These are phyloP conservation scores for Coniochaeta sp. DNA, from an alignment of 2,329 filamentous ascomycete species.

Conservation along the genomic window DNA sequence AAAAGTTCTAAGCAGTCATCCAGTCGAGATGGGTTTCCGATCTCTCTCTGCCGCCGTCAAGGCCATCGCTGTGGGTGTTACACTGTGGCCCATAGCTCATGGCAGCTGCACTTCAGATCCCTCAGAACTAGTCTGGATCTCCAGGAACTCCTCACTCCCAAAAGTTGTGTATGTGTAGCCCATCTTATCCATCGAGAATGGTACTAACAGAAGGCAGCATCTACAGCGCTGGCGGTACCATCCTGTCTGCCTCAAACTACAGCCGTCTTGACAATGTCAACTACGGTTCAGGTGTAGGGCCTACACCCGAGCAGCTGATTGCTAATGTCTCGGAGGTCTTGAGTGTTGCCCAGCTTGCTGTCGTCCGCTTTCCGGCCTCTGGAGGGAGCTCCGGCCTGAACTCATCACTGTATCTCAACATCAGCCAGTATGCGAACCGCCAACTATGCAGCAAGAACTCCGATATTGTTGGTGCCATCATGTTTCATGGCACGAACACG, in stretches of 20 bases:
- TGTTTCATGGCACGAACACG: constrained; percentile 44
- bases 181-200: no score
- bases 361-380: constrained; percentile 16
- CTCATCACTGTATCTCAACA: constrained; percentile 23
- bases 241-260: constrained; percentile 25
- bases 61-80: neutral
- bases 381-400: constrained; percentile 22
- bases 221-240: constrained; percentile 20
- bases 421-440: constrained; percentile 21
- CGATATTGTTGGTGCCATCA: constrained; percentile 21
- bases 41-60: neutral
- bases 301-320: constrained; percentile 18
- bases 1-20: neutral
- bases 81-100: neutral
- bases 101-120: neutral
- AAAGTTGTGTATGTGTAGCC: constrained; percentile 4
- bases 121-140: constrained; percentile 6
- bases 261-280: constrained; percentile 24
- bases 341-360: constrained; percentile 20
- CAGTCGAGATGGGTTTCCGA: neutral
- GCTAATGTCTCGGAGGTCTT: constrained; percentile 23
- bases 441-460: constrained; percentile 19
- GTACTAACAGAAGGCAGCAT: constrained; percentile 3
- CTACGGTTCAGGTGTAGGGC: constrained; percentile 18
- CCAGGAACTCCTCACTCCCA: constrained; percentile 4